phyloP scores from a whole-genome alignment of 2,329 filamentous ascomycete genomes.

The Colletotrichum sp. region DNA sequence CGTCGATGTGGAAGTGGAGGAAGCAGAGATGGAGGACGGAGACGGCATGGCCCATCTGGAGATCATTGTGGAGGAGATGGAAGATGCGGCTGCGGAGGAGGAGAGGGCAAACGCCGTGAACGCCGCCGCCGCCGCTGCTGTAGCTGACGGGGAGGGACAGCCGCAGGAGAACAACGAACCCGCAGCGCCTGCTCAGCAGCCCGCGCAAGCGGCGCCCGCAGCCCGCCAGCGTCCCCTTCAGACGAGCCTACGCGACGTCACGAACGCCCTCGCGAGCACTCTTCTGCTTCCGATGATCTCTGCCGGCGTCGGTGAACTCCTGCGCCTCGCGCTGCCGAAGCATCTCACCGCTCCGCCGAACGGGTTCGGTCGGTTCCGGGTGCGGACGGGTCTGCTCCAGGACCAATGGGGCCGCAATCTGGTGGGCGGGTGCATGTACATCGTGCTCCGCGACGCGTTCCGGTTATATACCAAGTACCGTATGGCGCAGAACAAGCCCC shows the following conservation, averaged over 20 bases:
- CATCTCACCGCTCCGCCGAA: constrained; percentile 61
- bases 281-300: constrained; percentile 85
- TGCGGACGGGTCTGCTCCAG: constrained; percentile 73
- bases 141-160: constrained; percentile 35
- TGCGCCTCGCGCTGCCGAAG: constrained; percentile 71
- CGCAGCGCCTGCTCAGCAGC: constrained; percentile 1
- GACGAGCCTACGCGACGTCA: constrained; percentile 44
- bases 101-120: neutral
- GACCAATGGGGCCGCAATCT: constrained; percentile 89
- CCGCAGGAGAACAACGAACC: neutral
- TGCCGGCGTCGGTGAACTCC: constrained; percentile 75
- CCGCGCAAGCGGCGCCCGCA: constrained; percentile 20
- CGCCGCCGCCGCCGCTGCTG: neutral
- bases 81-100: constrained; percentile 36
- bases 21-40: constrained; percentile 36
- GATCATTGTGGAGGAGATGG: constrained; percentile 32
- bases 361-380: constrained; percentile 27
- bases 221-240: constrained; percentile 33
- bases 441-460: constrained; percentile 77
- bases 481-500: constrained; percentile 59
- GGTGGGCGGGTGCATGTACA: constrained; percentile 85
- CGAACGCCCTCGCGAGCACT: constrained; percentile 56
- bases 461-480: constrained; percentile 69
- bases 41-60: constrained; percentile 29
- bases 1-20: constrained; percentile 25